phyloP scores from a whole-genome alignment of 768 basidiomycete species.

The Pleurotus cornucopiae region DNA sequence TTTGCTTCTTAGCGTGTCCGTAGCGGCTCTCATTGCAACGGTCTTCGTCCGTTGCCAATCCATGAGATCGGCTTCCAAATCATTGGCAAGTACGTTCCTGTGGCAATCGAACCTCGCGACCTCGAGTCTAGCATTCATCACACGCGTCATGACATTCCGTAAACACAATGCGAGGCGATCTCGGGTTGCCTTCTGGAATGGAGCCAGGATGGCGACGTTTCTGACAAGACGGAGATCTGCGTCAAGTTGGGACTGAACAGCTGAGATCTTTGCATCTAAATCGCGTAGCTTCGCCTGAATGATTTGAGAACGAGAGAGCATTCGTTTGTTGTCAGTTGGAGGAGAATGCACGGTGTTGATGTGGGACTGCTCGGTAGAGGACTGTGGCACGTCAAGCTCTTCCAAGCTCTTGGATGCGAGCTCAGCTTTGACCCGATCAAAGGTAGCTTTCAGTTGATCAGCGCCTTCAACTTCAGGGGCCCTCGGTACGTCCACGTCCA shows the following conservation, averaged over 20 bases:
- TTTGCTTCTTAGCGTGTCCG: slow-evolving; percentile 52
- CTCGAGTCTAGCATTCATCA: slow-evolving; percentile 69
- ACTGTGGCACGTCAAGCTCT: slow-evolving; percentile 18
- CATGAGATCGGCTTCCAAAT: slow-evolving; percentile 67
- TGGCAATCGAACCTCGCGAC: slow-evolving; percentile 71
- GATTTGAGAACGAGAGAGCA: slow-evolving; percentile 52
- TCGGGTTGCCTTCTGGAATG: slow-evolving; percentile 82
- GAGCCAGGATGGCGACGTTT: slow-evolving; percentile 81
- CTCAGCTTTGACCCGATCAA: slow-evolving; percentile 79
- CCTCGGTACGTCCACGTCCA: slow-evolving; percentile 40
- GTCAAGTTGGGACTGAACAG: slow-evolving; percentile 56
- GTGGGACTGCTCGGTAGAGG: not conserved
- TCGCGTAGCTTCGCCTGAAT: slow-evolving; percentile 60
- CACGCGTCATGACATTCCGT: slow-evolving; percentile 55
- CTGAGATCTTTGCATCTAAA: slow-evolving; percentile 54
- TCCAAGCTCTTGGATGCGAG: slow-evolving; percentile 48
- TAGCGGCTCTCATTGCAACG: slow-evolving; percentile 72
- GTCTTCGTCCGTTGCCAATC: slow-evolving; percentile 64
- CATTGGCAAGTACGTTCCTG: slow-evolving; percentile 67
- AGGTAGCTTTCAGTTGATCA: slow-evolving; percentile 70
- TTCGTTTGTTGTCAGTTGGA: slow-evolving; percentile 22
- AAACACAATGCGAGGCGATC: slow-evolving; percentile 65
- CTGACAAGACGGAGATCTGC: slow-evolving; percentile 68
- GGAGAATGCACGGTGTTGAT: slow-evolving; percentile 4
- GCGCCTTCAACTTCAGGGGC: slow-evolving; percentile 56